Evolutionary conservation across 2,329 filamentous ascomycete species (phyloP).

Genomic region (Colletotrichum spinosum): DNA sequence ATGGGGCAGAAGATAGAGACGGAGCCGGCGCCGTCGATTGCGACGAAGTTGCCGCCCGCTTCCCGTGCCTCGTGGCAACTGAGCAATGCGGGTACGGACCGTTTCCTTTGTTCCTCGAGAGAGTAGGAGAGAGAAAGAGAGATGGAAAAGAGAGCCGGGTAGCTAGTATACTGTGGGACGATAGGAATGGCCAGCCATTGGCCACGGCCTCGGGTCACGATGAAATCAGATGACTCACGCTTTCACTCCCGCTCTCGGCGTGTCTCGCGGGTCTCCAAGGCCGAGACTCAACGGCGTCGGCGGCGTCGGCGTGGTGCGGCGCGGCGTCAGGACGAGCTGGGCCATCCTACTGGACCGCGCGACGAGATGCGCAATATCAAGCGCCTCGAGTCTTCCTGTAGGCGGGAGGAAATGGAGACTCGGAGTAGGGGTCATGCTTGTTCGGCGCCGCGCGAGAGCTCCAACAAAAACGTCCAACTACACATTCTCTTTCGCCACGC

Average conservation of each 20-base stretch:
- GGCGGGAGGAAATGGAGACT: slow-evolving; percentile 15
- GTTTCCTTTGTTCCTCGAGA: background rate
- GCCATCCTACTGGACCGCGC: background rate
- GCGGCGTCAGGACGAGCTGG: background rate
- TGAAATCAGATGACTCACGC: slow-evolving; percentile 27
- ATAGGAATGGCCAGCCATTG: background rate
- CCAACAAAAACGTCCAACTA: slow-evolving; percentile 12
- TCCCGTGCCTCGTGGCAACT: slow-evolving; percentile 31
- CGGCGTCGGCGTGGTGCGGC: background rate
- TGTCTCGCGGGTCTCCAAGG: slow-evolving; percentile 7
- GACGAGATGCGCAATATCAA: background rate
- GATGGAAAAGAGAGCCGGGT: no score
- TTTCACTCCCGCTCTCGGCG: background rate
- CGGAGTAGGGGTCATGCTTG: slow-evolving; percentile 36
- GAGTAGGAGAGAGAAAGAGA: no score
- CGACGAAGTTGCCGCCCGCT: slow-evolving; percentile 3
- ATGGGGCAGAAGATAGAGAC: background rate
- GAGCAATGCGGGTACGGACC: background rate
- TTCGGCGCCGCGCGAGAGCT: slow-evolving; percentile 20
- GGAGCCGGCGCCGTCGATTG: slow-evolving; percentile 5
- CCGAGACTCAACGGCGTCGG: slow-evolving; percentile 1
- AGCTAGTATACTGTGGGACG: background rate
- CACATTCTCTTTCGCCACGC: slow-evolving; percentile 10
- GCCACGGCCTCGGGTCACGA: slow-evolving; percentile 20
- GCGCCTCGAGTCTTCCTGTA: background rate